phyloP scores from a whole-genome alignment of 2,329 filamentous ascomycete species.

The Cladosporium sp. region DNA sequence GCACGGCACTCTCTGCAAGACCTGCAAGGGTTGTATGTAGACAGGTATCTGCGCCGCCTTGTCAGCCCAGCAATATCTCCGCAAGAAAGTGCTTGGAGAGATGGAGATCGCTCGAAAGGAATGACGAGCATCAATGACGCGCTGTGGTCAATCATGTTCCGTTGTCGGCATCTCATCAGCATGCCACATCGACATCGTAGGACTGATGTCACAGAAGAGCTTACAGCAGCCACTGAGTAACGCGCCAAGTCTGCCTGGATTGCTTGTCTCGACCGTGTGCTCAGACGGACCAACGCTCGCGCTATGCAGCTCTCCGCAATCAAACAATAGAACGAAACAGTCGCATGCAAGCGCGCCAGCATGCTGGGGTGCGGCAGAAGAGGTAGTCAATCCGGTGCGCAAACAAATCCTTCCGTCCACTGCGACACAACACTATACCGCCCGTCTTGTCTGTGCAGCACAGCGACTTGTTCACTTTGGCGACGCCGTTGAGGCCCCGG shows the following conservation, averaged over 20 bases:
- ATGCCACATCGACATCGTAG: conserved; percentile 5
- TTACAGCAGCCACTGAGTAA: conserved; percentile 6
- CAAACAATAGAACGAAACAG: conserved; percentile 6
- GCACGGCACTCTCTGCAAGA: conserved; percentile 1
- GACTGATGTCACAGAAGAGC: conserved; percentile 17
- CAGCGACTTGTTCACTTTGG: not conserved
- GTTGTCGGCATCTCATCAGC: conserved; percentile 2
- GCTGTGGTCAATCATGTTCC: not conserved
- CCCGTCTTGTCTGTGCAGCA: conserved; percentile 1
- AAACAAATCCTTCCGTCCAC: conserved; percentile 10
- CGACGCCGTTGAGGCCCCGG: not conserved
- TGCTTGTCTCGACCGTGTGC: conserved; percentile 17
- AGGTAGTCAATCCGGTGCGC: conserved; percentile 2
- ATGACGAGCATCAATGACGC: conserved; percentile 18
- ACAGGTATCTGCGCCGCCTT: not conserved
- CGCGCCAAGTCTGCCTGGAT: conserved; percentile 1
- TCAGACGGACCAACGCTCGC: not conserved
- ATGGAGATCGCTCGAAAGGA: not conserved
- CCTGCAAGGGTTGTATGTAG: conserved; percentile 1
- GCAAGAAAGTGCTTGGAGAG: not conserved
- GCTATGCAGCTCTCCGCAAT: not conserved
- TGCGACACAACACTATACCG: not conserved
- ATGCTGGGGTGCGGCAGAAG: not conserved
- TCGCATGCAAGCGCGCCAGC: not conserved
- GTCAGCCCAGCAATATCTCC: conserved; percentile 10